Conservation (phyloP, 2,329 filamentous ascomycete species). For the Fusarium heterosporum region DNA sequence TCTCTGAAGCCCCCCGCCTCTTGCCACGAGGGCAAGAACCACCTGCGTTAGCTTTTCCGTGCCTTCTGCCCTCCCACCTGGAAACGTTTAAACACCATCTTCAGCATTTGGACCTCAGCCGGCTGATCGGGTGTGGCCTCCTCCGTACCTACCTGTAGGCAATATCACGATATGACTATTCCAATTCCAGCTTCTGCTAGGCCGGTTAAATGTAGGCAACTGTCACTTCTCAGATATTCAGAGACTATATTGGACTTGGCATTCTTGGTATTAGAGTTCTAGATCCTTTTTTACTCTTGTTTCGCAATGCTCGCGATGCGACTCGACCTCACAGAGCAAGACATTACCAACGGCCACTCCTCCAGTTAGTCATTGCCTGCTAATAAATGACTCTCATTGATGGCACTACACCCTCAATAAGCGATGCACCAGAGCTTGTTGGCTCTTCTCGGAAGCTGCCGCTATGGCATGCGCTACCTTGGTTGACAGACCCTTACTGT, state of each 20-base stretch:
- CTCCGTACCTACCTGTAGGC: neutral
- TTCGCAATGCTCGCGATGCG: neutral
- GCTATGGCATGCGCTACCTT: neutral
- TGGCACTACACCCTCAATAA: neutral
- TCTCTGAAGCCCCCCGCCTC: neutral
- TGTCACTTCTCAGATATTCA: slow-evolving; percentile 1
- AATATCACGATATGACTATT: neutral
- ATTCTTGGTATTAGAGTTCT: neutral
- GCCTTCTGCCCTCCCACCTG: neutral
- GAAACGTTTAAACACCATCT: slow-evolving; percentile 1
- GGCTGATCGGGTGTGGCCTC: slow-evolving; percentile 21
- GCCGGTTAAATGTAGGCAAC: slow-evolving; percentile 16
- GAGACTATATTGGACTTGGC: neutral
- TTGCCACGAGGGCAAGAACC: slow-evolving; percentile 23
- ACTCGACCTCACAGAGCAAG: neutral
- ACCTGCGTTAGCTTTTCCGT: slow-evolving; percentile 28
- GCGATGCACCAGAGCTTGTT: neutral
- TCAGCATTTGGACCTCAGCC: neutral
- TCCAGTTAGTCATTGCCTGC: neutral
- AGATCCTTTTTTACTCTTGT: neutral
- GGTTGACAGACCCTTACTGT: neutral
- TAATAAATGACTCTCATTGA: neutral
- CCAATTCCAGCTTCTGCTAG: neutral
- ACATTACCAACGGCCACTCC: neutral
- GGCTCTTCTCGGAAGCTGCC: slow-evolving; percentile 1